Evolutionary conservation across 441 rosid genomes (phyloP).

Genomic region (Syzygium syzygioides): DNA sequence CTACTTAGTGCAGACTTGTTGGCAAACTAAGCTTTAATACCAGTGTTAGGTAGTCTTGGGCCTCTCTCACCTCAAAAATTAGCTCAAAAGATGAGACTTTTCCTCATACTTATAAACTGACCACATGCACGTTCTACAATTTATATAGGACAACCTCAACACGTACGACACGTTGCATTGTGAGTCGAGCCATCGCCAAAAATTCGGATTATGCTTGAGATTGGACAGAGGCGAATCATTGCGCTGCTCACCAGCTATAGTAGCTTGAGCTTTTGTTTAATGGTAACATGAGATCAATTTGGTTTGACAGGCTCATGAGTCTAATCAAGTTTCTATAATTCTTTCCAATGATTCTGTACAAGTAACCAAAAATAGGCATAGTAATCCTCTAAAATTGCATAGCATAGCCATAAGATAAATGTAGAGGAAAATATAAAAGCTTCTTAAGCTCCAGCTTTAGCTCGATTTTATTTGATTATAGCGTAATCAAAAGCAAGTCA

Average conservation of each 20-base stretch:
- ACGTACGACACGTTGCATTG: too few species aligned
- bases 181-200: too few species aligned
- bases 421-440: not conserved
- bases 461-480: not conserved
- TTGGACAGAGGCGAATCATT: too few species aligned
- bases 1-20: too few species aligned
- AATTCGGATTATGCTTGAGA: too few species aligned
- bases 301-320: not conserved
- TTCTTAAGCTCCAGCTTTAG: not conserved
- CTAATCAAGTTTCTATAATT: not conserved
- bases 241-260: not conserved
- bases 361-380: not conserved
- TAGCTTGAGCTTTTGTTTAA: too few species aligned
- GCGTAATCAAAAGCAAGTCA: not conserved
- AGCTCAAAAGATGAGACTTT: too few species aligned
- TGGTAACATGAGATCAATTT: not conserved
- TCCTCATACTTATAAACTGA: too few species aligned
- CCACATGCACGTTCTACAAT: too few species aligned
- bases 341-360: not conserved
- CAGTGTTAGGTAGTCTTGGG: too few species aligned
- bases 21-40: rapidly evolving
- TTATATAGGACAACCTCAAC: too few species aligned
- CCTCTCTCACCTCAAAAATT: too few species aligned
- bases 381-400: not conserved
- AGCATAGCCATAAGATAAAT: not conserved